Base-by-base conservation (phyloP, 805 yeast genomes). In the Candida coquimbonensis region DNA sequence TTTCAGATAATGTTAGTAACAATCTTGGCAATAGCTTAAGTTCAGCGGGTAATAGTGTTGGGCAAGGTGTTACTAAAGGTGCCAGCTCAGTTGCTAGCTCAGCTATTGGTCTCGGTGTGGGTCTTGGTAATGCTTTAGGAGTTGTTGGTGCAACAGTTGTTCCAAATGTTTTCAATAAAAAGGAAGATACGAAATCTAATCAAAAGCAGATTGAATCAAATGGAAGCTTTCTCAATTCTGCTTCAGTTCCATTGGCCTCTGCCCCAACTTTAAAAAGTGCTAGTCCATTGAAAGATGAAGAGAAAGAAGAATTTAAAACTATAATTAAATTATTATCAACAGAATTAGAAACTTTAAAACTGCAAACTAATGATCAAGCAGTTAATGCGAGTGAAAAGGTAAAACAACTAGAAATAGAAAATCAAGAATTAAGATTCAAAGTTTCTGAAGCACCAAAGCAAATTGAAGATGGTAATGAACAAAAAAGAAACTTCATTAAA, bases 331-430 rank as follows among this genome's bases (percentile, higher is more conserved):
- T 57, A 5, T 39, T 70, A 33, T 65, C 70, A 14, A 44, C 48
- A 19, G 73, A 69, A 43, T 49, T 70, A 36, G 59, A 61, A 17
- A 57, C 60, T 12, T 55, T 77, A 44, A 74, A 69, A 49, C 19
- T 52, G 3, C 70, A 70, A 38, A 73, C 78, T 50, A 71, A 69
- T 46, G 62, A 63, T 5, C 81, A 79, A 51, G 81, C 83, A 50
- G 69, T 66, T 42, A 65, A 69, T 42, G 90, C 89, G 0, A 75
- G 80, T 52, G 70, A 70, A 17, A 74, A 73, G 46, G 79, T 83
- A 21, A 62, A 61, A 21, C 54, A 56, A 19, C 64, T 84, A 33
- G 86, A 81, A 52, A 26, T 42, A 7, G 69, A 68, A 44, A 62
- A 64, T 33, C 36, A 43, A 3, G 44, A 50, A 19, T 47, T 66